Evolutionary conservation across 108 stramenopile species (phyloP).

Genomic region (Bacterosira constricta): DNA sequence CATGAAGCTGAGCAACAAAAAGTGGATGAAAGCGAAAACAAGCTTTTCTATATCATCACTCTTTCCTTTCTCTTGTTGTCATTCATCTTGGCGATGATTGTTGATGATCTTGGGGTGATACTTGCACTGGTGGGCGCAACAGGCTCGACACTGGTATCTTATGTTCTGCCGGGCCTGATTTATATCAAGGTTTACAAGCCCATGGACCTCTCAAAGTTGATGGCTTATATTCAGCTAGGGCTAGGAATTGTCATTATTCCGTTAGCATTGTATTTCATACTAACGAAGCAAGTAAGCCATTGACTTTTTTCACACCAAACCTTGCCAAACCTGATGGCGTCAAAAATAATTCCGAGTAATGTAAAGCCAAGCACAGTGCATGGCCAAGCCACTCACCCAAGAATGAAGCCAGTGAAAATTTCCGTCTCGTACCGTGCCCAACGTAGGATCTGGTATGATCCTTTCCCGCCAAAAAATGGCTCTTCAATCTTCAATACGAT

Average conservation of each 20-base stretch:
- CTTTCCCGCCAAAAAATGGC: too few species aligned
- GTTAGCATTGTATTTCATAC: constrained; percentile 42
- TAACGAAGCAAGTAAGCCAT: neutral
- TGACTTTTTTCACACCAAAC: too few species aligned
- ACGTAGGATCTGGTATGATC: too few species aligned
- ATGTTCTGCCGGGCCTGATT: constrained; percentile 68
- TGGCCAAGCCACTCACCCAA: too few species aligned
- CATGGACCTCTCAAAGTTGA: constrained; percentile 12
- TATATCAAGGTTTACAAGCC: constrained; percentile 49
- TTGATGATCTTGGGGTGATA: constrained; percentile 56
- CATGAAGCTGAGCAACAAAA: neutral
- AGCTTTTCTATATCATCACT: constrained; percentile 53
- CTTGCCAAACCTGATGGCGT: too few species aligned
- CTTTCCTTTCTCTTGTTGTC: constrained; percentile 45
- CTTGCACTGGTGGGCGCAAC: constrained; percentile 75
- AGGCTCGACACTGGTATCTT: constrained; percentile 70
- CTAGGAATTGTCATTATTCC: constrained; percentile 56
- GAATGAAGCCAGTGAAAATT: too few species aligned
- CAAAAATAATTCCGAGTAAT: too few species aligned
- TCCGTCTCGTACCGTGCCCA: too few species aligned
- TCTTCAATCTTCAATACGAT: too few species aligned
- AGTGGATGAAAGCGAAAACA: neutral
- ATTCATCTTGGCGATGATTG: constrained; percentile 55
- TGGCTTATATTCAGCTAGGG: constrained; percentile 44
- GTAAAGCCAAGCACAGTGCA: too few species aligned